Evolutionary conservation across 2,329 filamentous ascomycete species (phyloP).

Genomic region (Neopestalotiopsis sp.): DNA sequence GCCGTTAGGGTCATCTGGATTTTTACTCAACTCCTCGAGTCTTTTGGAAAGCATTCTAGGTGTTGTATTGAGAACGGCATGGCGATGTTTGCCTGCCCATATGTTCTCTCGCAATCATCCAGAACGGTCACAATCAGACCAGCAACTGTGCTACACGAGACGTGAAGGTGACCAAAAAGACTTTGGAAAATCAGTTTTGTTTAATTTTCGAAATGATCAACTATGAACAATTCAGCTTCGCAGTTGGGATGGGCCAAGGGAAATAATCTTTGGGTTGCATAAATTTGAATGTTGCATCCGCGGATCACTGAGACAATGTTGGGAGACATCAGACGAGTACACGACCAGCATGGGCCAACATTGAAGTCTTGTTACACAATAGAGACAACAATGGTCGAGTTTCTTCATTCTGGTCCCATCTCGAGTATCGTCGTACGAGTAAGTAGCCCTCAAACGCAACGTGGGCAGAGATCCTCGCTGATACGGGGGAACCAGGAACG

Average conservation of each 20-base stretch:
- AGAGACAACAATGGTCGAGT: background rate
- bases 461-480: background rate
- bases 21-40: conserved; percentile 30
- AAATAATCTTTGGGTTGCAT: conserved; percentile 10
- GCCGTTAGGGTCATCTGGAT: conserved; percentile 30
- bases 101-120: background rate
- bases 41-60: conserved; percentile 34
- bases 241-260: background rate
- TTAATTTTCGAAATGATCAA: background rate
- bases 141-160: background rate
- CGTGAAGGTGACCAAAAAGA: background rate
- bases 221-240: background rate
- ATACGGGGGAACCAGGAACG: background rate
- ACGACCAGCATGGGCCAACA: background rate
- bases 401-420: conserved; percentile 11
- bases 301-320: conserved; percentile 7
- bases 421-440: conserved; percentile 10
- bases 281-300: conserved; percentile 4
- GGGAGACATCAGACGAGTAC: conserved; percentile 3
- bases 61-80: conserved; percentile 11
- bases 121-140: background rate
- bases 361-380: conserved; percentile 1
- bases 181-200: background rate
- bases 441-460: background rate
- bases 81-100: conserved; percentile 8